These are phyloP conservation scores for Plasmodium gaboni DNA, from an alignment of 169 alveolate species.

Conservation along the genomic window DNA sequence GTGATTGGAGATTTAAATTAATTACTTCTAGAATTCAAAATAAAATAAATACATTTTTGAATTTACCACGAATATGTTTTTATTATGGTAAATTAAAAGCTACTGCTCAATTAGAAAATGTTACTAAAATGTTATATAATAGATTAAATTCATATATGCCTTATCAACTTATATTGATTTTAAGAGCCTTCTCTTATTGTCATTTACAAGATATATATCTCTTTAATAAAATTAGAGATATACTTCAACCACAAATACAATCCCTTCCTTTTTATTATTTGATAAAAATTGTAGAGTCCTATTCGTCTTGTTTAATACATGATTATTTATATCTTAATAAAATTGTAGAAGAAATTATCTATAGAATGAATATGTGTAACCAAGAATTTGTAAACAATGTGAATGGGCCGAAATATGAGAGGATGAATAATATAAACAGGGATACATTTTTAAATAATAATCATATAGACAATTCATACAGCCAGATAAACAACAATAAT, in stretches of 20 bases:
- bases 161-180: conserved; percentile 81
- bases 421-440: not conserved
- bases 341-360: conserved; percentile 30
- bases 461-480: not conserved
- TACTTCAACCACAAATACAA: conserved; percentile 38
- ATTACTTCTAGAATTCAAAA: conserved; percentile 79
- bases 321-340: conserved; percentile 41
- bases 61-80: conserved; percentile 86
- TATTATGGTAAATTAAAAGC: conserved; percentile 84
- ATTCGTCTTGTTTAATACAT: conserved; percentile 63
- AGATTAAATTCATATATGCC: conserved; percentile 81
- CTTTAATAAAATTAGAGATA: conserved; percentile 76
- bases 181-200: conserved; percentile 80
- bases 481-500: not conserved
- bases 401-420: not conserved
- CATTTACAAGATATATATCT: conserved; percentile 84
- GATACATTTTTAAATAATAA: not conserved
- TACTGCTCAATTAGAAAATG: conserved; percentile 82
- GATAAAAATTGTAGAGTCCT: conserved; percentile 67
- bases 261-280: conserved; percentile 71
- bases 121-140: conserved; percentile 77
- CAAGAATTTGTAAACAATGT: conserved; percentile 4
- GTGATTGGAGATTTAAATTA: conserved; percentile 87
- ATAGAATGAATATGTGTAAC: conserved; percentile 44
- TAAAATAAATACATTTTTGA: conserved; percentile 78